Evolutionary conservation across 768 basidiomycete genomes (phyloP), one percentile per base, ranked within the genome.

Genomic region (Scleroderma citrinum): DNA sequence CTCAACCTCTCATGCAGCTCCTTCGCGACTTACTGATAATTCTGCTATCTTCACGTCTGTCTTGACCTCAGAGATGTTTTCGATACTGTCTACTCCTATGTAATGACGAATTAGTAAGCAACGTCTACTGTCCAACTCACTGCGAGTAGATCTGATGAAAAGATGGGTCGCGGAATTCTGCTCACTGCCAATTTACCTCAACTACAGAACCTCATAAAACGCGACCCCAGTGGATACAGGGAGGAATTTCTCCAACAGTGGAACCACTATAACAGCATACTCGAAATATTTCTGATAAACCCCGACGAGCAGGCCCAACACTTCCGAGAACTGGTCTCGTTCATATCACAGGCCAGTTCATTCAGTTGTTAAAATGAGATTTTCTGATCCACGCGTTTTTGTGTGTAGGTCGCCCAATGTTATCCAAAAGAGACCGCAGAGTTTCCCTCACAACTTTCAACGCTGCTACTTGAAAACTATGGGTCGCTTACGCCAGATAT

Each of bases 221-320:
- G 96, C 38, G 92, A 96, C 65, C 89, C 95, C 3, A 67, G 71
- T 8, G 84, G 81, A 0, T 98, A 99, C 73, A 87, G 81, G 63
- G 95, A 98, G 53, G 96, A 99, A 59, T 99, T 98, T 58, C 63
- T 93, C 14, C 92, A 92, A 55, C 95, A 99, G 75, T 96, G 92
- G 86, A 90, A 89, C 52, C 91, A 95, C 66, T 98, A 94, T 69
- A 81, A 87, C 57, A 87, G 83, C 55, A 83, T 87, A 48, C 81
- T 89, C 30, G 81, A 91, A 59, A 87, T 99, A 54, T 92, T 93
- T 59, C 76, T 77, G 58, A 73, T 85, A 51, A 83, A 82, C 60
- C 90, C 93, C 2, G 81, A 83, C 59, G 92, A 94, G 59, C 87
- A 94, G 59, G 85, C 87, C 0, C 74, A 84, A 30, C 82, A 89